Evolutionary conservation across 257 asterid species (phyloP), one percentile per base, ranked within the genome.

Genomic region (Solanum peruvianum): DNA sequence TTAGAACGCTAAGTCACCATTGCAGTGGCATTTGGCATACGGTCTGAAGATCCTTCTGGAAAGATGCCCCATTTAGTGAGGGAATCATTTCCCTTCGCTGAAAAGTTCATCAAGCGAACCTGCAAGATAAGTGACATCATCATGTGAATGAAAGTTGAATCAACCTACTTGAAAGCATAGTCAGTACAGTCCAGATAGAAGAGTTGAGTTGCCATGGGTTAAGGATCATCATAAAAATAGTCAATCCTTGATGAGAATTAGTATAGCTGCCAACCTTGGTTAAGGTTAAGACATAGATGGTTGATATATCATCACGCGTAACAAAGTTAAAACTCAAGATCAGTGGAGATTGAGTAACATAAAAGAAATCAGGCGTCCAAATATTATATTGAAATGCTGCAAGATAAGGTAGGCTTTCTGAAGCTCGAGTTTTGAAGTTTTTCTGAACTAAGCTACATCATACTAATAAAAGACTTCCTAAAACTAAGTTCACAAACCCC

Each of bases 61-160:
- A 71, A 87, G 88, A 97, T 90, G 37, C 92, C 95, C 98, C 96
- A 93, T 92, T 86, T 92, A 89, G 92, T 88, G 87, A 97, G 92
- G 71, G 98, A 95, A 37, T 81, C 93, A 83, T 93, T 94, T 86
- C 92, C 94, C 86, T 87, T 86, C n/a, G 97, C 89, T 64, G 96
- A 89, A 89, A 92, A 87, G 90, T 95, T 93, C 92, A 90, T 39
- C 90, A 92, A 86, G 58, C 88, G 94, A 85, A 96, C 96, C 99
- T 96, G 97, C 92, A 89, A 91, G 44, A 64, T 84, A 86, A 85
- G 89, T 85, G 85, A 44, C 86, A 86, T 66, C 45, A 56, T 81
- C 75, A 89, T 60, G 37, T 71, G 37, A 49, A 71, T 37, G 21
- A 78, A 27, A 5, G 64, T 29, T 49, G 52, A 80, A 39, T 80